phyloP scores from a whole-genome alignment of 75 land plant species.

The Isoetes taiwanensis region DNA sequence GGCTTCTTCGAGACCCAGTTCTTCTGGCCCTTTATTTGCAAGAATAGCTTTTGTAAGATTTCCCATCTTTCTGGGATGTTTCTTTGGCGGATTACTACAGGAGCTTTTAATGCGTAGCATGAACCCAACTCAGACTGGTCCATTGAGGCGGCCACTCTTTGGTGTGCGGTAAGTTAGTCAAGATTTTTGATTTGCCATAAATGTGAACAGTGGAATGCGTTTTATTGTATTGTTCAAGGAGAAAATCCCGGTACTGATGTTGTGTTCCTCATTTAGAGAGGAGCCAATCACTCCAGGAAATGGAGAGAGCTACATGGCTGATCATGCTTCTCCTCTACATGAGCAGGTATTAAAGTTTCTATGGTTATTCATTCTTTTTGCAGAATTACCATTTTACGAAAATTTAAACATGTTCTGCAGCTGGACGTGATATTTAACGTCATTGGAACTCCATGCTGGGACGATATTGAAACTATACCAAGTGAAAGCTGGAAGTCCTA shows the following conservation, averaged over 20 bases:
- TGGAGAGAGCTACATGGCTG: constrained; percentile 14
- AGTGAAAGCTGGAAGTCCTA: background rate
- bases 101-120: constrained; percentile 19
- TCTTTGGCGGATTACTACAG: too few relatives aligned
- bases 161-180: constrained; percentile 18
- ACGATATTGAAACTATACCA: background rate
- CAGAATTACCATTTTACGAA: too few relatives aligned
- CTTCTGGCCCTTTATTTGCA: too few relatives aligned
- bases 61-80: too few relatives aligned
- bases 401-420: background rate
- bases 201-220: too few relatives aligned
- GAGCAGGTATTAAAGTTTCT: constrained; percentile 14
- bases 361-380: background rate
- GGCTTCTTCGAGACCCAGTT: too few relatives aligned
- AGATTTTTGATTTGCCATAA: background rate
- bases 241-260: background rate
- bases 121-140: constrained; percentile 10
- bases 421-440: constrained; percentile 5
- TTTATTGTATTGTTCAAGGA: too few relatives aligned
- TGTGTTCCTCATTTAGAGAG: constrained; percentile 6
- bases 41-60: too few relatives aligned
- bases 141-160: constrained; percentile 16
- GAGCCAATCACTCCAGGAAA: constrained; percentile 18
- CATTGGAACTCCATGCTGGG: constrained; percentile 1
- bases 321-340: constrained; percentile 13